phyloP scores from a whole-genome alignment of 2,329 filamentous ascomycete genomes.

The Ophiostoma himal-ulmi region DNA sequence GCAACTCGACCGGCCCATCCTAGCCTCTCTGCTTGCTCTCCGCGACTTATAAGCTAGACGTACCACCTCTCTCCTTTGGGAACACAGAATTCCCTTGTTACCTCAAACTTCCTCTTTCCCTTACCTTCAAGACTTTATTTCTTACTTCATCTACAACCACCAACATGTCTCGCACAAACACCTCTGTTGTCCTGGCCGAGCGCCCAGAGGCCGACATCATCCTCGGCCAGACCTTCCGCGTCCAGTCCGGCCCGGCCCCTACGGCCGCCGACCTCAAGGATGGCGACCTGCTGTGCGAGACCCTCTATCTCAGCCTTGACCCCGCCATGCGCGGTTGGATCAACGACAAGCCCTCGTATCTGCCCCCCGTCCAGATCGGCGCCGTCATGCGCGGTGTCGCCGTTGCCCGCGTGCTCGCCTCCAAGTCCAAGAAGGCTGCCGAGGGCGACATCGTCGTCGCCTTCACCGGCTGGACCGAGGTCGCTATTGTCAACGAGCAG shows the following conservation, averaged over 20 bases:
- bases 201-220: constrained; percentile 56
- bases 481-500: constrained; percentile 45
- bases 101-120: neutral
- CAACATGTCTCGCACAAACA: constrained; percentile 23
- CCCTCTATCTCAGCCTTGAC: constrained; percentile 53
- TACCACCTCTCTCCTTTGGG: neutral
- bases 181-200: constrained; percentile 55
- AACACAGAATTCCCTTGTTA: neutral
- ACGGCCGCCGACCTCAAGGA: constrained; percentile 43
- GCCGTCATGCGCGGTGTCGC: constrained; percentile 53
- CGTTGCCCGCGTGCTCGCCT: constrained; percentile 49
- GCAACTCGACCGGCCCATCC: neutral
- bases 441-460: constrained; percentile 48
- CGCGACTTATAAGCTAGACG: neutral
- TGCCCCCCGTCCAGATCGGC: constrained; percentile 55
- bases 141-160: neutral
- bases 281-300: constrained; percentile 48
- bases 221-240: constrained; percentile 58
- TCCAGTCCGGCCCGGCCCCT: constrained; percentile 47
- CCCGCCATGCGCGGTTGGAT: constrained; percentile 61
- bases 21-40: neutral
- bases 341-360: constrained; percentile 45
- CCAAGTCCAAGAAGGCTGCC: constrained; percentile 41
- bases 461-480: constrained; percentile 53
- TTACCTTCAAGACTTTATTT: neutral